Evolutionary conservation across 352 stramenopile genomes (phyloP).

Genomic region (Phytophthora pinifolia): DNA sequence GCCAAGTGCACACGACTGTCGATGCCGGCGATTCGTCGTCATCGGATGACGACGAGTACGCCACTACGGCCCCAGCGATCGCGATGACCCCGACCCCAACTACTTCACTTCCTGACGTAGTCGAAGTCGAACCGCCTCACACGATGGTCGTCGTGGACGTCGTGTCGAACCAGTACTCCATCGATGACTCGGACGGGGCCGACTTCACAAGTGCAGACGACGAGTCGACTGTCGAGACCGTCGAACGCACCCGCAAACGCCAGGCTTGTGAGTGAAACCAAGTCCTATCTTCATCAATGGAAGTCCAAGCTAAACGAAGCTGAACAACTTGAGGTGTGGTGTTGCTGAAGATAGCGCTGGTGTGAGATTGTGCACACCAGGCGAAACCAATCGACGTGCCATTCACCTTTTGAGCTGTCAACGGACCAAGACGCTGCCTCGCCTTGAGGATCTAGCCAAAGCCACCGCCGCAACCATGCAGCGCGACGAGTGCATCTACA

Average conservation of each 20-base stretch:
- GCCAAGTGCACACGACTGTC: constrained; percentile 3
- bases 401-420: constrained; percentile 17
- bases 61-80: neutral
- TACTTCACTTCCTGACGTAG: neutral
- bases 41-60: neutral
- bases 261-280: constrained; percentile 25
- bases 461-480: constrained; percentile 41
- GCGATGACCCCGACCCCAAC: constrained; percentile 3
- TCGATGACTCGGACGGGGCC: constrained; percentile 1
- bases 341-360: constrained; percentile 25
- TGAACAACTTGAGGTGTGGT: neutral
- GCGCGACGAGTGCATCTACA: constrained; percentile 91
- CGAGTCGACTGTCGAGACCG: neutral
- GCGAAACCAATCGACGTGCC: constrained; percentile 13
- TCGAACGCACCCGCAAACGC: constrained; percentile 8
- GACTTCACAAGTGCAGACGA: constrained; percentile 18
- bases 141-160: constrained; percentile 21
- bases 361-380: constrained; percentile 18
- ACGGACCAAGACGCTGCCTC: constrained; percentile 2
- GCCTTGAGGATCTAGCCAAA: no score
- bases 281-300: no score
- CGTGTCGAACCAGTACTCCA: constrained; percentile 4
- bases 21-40: constrained; percentile 14
- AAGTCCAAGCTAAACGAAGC: no score
- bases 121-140: constrained; percentile 12